phyloP scores from a whole-genome alignment of 1,139 yeast genomes.

The Scheffersomyces cryptocercus region DNA sequence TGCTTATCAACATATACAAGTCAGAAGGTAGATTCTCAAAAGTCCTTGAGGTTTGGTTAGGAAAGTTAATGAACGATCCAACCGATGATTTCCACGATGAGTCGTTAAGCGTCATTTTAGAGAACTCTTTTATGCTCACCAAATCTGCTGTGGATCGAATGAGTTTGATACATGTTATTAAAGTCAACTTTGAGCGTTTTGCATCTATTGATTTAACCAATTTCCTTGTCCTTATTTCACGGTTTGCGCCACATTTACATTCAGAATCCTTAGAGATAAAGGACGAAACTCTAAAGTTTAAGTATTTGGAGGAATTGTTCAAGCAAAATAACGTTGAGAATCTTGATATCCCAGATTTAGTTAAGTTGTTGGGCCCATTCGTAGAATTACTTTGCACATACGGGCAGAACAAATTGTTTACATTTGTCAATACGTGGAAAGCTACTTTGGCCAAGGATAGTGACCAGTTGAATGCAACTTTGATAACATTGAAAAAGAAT shows the following conservation, averaged over 20 bases:
- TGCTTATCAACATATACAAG: constrained; percentile 57
- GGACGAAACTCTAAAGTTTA: constrained; percentile 22
- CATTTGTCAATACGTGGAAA: constrained; percentile 18
- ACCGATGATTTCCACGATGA: constrained; percentile 7
- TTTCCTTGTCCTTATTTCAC: constrained; percentile 38
- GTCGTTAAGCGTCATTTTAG: constrained; percentile 30
- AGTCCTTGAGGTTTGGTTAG: constrained; percentile 43
- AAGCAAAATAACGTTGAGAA: background rate
- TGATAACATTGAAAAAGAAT: constrained; percentile 20
- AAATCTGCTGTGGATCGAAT: constrained; percentile 30
- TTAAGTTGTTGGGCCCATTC: constrained; percentile 27
- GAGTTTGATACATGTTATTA: constrained; percentile 35
- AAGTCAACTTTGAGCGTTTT: constrained; percentile 37
- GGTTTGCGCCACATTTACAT: constrained; percentile 41
- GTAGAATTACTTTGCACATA: constrained; percentile 29
- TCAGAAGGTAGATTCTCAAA: constrained; percentile 54
- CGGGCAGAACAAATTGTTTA: constrained; percentile 13
- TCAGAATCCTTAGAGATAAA: constrained; percentile 28
- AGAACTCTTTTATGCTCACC: constrained; percentile 38
- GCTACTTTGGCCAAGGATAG: constrained; percentile 13
- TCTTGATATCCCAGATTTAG: constrained; percentile 3
- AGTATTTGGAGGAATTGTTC: constrained; percentile 29
- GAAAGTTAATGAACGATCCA: constrained; percentile 10
- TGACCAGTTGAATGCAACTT: constrained; percentile 16
- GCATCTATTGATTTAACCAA: constrained; percentile 33